Conservation (phyloP, 805 yeast species). For the Zygosaccharomyces siamensis region DNA sequence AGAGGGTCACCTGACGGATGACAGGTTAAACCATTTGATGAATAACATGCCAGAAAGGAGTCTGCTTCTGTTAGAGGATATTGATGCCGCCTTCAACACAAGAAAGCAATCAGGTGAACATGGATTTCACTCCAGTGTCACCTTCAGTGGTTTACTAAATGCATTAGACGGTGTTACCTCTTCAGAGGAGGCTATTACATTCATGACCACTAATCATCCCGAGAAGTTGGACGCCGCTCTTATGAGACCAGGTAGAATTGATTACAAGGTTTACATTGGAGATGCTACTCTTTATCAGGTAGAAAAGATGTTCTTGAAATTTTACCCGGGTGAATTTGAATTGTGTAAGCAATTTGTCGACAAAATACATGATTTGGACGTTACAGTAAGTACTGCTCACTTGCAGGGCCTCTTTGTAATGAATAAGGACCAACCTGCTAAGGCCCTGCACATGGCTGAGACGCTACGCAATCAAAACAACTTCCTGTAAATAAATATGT, state of each 20-base stretch:
- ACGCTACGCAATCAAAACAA: conserved; percentile 34
- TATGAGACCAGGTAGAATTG: conserved; percentile 91
- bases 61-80: conserved; percentile 79
- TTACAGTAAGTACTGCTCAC: conserved; percentile 83
- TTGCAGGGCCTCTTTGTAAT: conserved; percentile 93
- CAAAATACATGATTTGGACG: conserved; percentile 38
- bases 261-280: conserved; percentile 72
- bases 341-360: conserved; percentile 49
- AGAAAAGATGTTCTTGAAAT: conserved; percentile 76
- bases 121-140: conserved; percentile 83
- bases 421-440: conserved; percentile 75
- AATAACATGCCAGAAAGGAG: conserved; percentile 92
- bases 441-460: conserved; percentile 63
- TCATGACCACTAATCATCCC: conserved; percentile 98
- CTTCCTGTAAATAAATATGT: conserved; percentile 24
- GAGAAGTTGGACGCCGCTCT: conserved; percentile 90
- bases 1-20: conserved; percentile 90
- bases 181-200: conserved; percentile 92
- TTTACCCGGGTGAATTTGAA: conserved; percentile 61
- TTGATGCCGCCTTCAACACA: conserved; percentile 91
- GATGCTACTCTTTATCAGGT: conserved; percentile 86
- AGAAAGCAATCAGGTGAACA: conserved; percentile 71
- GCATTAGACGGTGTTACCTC: conserved; percentile 97
- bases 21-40: conserved; percentile 89
- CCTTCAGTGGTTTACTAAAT: conserved; percentile 89